Conservation (phyloP, 768 basidiomycete genomes). For the Naematelia encephala region DNA sequence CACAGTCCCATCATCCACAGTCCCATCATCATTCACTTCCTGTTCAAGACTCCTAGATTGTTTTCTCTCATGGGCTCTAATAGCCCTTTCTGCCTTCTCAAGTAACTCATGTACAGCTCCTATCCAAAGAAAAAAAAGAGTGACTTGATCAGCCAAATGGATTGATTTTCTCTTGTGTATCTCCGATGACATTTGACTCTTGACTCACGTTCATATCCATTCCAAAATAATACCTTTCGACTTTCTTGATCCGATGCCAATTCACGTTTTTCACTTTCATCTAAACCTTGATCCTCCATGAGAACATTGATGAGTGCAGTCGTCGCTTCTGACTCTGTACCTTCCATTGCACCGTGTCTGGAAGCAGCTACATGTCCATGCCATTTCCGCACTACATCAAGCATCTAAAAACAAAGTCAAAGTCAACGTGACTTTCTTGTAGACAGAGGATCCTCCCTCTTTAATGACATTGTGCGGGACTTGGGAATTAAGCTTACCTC, state of each 20-base stretch:
- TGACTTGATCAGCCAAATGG: background rate
- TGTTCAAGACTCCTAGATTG: too few relatives aligned
- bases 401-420: conserved; percentile 9
- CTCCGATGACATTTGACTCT: background rate
- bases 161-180: background rate
- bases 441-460: background rate
- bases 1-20: too few relatives aligned
- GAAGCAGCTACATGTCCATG: conserved; percentile 9
- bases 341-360: conserved; percentile 5
- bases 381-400: conserved; percentile 12
- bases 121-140: background rate
- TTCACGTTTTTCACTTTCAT: conserved; percentile 6
- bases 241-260: conserved; percentile 9
- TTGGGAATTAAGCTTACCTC: conserved; percentile 3
- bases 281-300: conserved; percentile 7
- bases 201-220: conserved; percentile 14
- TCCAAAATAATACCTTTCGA: conserved; percentile 12
- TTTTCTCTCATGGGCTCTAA: background rate
- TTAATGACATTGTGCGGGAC: background rate
- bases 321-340: conserved; percentile 7
- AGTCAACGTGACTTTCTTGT: too few relatives aligned
- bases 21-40: too few relatives aligned
- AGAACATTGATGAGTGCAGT: background rate
- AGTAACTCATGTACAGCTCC: background rate
- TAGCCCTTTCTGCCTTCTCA: background rate